A percentile compares a stretch with the other conserved stretches of the same genome.
Evolutionary conservation across 2,329 filamentous ascomycete genomes (phyloP).

Genomic region (Venturiaceae sp.): DNA sequence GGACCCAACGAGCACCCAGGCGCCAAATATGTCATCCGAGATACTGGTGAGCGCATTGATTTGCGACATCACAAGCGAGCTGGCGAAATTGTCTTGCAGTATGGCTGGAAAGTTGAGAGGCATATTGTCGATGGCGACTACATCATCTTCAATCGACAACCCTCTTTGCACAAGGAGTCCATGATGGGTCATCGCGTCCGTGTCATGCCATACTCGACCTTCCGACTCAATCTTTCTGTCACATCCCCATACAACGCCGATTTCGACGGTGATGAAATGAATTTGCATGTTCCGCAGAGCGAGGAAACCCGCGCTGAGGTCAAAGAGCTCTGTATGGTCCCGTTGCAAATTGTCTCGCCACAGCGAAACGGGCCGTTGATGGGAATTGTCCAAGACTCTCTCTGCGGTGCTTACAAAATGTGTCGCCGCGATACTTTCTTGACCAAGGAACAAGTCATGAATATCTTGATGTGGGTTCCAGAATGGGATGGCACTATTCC

Average conservation of each 20-base stretch:
- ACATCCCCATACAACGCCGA: conserved; percentile 99
- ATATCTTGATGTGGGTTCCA: conserved; percentile 93
- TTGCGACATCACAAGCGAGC: conserved; percentile 85
- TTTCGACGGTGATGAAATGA: conserved; percentile 99
- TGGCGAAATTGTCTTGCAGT: conserved; percentile 77
- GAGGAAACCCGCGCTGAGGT: conserved; percentile 95
- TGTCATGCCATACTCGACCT: conserved; percentile 98
- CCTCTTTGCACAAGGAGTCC: conserved; percentile 97
- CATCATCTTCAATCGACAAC: conserved; percentile 99
- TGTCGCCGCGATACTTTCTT: conserved; percentile 88
- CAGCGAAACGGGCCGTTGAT: conserved; percentile 95
- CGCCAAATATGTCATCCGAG: conserved; percentile 91
- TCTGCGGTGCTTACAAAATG: conserved; percentile 95
- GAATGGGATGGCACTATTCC: conserved; percentile 96
- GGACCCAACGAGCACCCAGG: conserved; percentile 92
- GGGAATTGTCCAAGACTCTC: conserved; percentile 98
- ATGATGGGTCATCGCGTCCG: conserved; percentile 99
- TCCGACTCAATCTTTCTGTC: conserved; percentile 92
- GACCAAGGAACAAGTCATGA: conserved; percentile 87
- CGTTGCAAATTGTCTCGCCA: conserved; percentile 94
- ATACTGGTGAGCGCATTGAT: conserved; percentile 90
- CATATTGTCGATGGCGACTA: conserved; percentile 94
- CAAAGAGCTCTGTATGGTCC: conserved; percentile 92
- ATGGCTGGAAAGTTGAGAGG: conserved; percentile 97
- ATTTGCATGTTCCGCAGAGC: conserved; percentile 95